Percentiles rank a stretch among this genome's conserved stretches.
Evolutionary conservation across 768 basidiomycete species (phyloP).

Genomic region (Tricholoma terreum): DNA sequence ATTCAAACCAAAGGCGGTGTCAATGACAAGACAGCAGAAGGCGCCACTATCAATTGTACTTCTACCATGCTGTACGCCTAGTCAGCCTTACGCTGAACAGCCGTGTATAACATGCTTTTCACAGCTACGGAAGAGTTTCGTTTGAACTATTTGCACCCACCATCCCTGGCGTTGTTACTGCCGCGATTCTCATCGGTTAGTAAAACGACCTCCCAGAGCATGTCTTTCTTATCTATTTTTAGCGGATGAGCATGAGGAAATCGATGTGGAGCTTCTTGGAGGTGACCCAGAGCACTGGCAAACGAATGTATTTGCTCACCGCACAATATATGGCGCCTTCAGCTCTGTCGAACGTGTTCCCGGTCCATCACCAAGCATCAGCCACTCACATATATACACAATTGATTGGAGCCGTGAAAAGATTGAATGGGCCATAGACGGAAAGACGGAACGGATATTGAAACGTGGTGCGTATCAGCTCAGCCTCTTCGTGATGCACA

Average conservation of each 20-base stretch:
- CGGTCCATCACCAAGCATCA: slow-evolving; percentile 9
- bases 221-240: neutral
- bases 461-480: slow-evolving; percentile 13
- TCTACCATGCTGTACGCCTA: slow-evolving; percentile 30
- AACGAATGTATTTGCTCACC: slow-evolving; percentile 37
- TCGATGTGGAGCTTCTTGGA: slow-evolving; percentile 42
- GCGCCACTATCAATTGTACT: slow-evolving; percentile 41
- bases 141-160: slow-evolving; percentile 30
- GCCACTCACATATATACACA: slow-evolving; percentile 29
- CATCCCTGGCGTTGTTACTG: slow-evolving; percentile 36
- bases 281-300: slow-evolving; percentile 37
- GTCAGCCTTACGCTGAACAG: neutral
- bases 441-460: slow-evolving; percentile 30
- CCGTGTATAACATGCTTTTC: neutral
- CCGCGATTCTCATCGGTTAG: slow-evolving; percentile 36
- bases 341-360: slow-evolving; percentile 25
- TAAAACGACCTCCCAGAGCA: neutral
- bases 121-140: slow-evolving; percentile 35
- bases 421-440: slow-evolving; percentile 41
- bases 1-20: slow-evolving; percentile 28
- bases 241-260: slow-evolving; percentile 32
- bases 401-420: slow-evolving; percentile 38
- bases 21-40: slow-evolving; percentile 34
- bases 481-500: neutral
- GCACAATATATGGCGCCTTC: slow-evolving; percentile 36